Percentiles rank a stretch among this genome's conserved stretches.
phyloP scores from a whole-genome alignment of 768 basidiomycete genomes.

The Gautieria morchelliformis region DNA sequence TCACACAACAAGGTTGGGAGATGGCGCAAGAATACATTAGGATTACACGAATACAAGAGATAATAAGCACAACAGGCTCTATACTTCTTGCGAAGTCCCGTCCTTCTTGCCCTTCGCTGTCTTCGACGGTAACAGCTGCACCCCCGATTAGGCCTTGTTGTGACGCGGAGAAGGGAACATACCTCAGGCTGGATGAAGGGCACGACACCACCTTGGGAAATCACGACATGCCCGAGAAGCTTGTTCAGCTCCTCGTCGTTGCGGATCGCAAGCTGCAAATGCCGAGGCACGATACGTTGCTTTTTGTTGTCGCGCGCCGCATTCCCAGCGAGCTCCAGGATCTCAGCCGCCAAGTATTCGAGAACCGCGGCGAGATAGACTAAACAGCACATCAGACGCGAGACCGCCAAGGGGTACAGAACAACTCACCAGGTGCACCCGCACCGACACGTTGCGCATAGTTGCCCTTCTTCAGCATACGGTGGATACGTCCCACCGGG shows the following conservation, averaged over 20 bases:
- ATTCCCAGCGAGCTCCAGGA: slow-evolving; percentile 87
- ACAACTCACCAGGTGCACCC: slow-evolving; percentile 63
- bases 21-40: neutral
- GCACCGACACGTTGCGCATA: slow-evolving; percentile 82
- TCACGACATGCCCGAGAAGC: slow-evolving; percentile 74
- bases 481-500: slow-evolving; percentile 91
- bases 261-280: slow-evolving; percentile 88
- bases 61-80: slow-evolving; percentile 12
- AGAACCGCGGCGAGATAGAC: slow-evolving; percentile 91
- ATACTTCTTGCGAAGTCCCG: slow-evolving; percentile 41
- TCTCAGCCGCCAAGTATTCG: slow-evolving; percentile 88
- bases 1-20: too few species aligned
- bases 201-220: slow-evolving; percentile 92
- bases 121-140: slow-evolving; percentile 41
- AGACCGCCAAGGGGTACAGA: slow-evolving; percentile 9
- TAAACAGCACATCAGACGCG: slow-evolving; percentile 16
- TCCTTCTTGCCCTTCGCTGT: slow-evolving; percentile 40
- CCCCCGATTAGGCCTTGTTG: slow-evolving; percentile 72
- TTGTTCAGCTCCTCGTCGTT: slow-evolving; percentile 85
- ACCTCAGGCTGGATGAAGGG: slow-evolving; percentile 67
- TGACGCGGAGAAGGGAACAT: slow-evolving; percentile 79
- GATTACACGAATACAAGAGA: neutral
- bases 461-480: slow-evolving; percentile 79
- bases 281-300: slow-evolving; percentile 92
- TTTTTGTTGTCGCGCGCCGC: slow-evolving; percentile 90